Evolutionary conservation across 768 basidiomycete species (phyloP), one percentile per base, ranked within the genome.

Genomic region (Podaxis mareebaensis): DNA sequence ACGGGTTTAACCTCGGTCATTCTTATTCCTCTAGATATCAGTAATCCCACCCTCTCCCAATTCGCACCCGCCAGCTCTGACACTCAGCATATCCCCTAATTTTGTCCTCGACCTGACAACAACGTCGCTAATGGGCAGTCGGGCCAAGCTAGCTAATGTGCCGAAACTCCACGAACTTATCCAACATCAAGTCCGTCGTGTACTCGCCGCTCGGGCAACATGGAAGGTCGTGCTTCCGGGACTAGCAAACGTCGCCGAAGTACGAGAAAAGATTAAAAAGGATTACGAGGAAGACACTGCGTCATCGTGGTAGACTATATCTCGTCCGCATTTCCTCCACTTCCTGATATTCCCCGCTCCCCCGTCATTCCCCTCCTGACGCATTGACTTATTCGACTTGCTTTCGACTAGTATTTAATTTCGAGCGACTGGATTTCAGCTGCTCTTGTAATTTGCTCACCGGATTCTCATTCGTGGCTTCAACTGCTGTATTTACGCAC

Each of bases 151-250:
- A 1, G 95, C 94, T 64, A 95, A 99, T 70, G 92, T 99, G 1
- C 96, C 97, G 26, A 99, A 99, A 75, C 80, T 99, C 15, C 96
- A 99, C 68, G 96, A 99, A 73, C 82, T 99, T 56, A 93, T 99
- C 56, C 85, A 92, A 66, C 85, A 90, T 67, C 92, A 96, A 74
- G 84, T 97, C 0, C 83, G 92, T 44, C 83, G 84, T 53, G 79
- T 86, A 20, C 78, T 91, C 57, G 82, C 85, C 53, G 71, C 82
- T 26, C 77, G 81, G 63, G 86, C 84, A 26, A 85, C 84, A 11
- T 91, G 89, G 87, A 87, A 83, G 65, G 72, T 94, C 33, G 78
- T 79, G 2, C 77, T 93, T 4, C 92, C 92, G 39, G 89, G 89
- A 30, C 73, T 93, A 42, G 74, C 80, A 42, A 79, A 70, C 59